Evolutionary conservation across 169 alveolate species (phyloP).

Genomic region (Miamiensis avidus): DNA sequence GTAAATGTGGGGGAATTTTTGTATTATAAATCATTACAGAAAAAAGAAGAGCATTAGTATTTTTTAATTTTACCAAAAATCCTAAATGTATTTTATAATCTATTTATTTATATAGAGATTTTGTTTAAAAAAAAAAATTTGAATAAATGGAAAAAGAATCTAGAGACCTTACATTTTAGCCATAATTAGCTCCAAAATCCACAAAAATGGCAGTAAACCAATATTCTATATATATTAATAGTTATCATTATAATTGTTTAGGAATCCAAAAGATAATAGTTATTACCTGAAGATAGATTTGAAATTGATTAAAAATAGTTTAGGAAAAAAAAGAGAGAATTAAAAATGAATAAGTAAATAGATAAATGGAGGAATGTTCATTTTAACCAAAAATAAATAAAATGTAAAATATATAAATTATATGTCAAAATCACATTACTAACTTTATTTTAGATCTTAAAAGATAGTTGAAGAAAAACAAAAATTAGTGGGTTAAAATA

Average conservation of each 20-base stretch:
- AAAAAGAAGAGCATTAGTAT: not conserved
- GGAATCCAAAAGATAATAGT: not conserved
- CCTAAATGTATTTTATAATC: too few relatives aligned
- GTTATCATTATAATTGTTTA: too few relatives aligned
- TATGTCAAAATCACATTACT: too few relatives aligned
- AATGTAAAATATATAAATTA: not conserved
- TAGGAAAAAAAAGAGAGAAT: not conserved
- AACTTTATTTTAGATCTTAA: not conserved
- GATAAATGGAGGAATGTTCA: not conserved
- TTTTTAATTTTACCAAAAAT: too few relatives aligned
- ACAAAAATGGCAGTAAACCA: not conserved
- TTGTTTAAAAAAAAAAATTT: too few relatives aligned
- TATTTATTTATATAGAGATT: not conserved
- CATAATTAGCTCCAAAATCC: not conserved
- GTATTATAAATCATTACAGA: not conserved
- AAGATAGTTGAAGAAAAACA: not conserved
- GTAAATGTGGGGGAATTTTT: not conserved
- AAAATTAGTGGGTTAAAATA: too few relatives aligned
- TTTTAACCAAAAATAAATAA: not conserved
- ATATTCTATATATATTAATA: too few relatives aligned
- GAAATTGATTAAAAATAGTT: too few relatives aligned
- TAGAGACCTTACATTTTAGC: not conserved
- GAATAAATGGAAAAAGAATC: not conserved
- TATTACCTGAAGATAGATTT: not conserved
- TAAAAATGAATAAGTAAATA: not conserved